These are phyloP conservation scores for Trichophyton verrucosum DNA, from an alignment of 2,329 filamentous ascomycete species.

Conservation along the genomic window DNA sequence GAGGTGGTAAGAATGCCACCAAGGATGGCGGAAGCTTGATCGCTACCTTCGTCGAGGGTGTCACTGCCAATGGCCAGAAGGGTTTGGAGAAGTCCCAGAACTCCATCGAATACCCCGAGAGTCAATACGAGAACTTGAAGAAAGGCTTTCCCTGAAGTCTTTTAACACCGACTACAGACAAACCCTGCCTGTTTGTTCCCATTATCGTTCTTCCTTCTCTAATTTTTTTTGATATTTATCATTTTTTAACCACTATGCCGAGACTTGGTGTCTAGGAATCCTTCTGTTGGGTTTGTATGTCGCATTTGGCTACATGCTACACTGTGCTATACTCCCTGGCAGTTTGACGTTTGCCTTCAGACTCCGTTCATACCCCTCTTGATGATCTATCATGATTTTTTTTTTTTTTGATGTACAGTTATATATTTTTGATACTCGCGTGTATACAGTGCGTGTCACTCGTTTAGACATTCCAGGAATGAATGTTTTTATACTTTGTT, in stretches of 20 bases:
- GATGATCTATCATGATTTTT: neutral
- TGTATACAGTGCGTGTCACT: neutral
- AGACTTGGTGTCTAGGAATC: neutral
- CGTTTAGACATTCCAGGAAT: neutral
- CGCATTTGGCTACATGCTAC: neutral
- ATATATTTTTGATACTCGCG: neutral
- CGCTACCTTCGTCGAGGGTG: slow-evolving; percentile 35
- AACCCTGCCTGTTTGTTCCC: neutral
- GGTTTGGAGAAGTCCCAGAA: slow-evolving; percentile 27
- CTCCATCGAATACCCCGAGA: slow-evolving; percentile 28
- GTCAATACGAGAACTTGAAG: slow-evolving; percentile 30
- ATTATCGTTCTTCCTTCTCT: neutral
- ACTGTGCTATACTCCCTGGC: neutral
- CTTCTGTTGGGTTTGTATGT: neutral
- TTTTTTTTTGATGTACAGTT: neutral
- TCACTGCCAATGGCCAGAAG: slow-evolving; percentile 19
- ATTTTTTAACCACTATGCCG: neutral
- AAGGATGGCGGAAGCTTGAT: slow-evolving; percentile 51
- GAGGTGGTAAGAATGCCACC: slow-evolving; percentile 35
- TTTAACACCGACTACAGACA: neutral
- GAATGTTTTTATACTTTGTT: neutral
- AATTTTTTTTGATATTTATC: neutral
- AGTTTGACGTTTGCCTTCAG: neutral
- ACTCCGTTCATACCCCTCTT: neutral
- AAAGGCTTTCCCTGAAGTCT: slow-evolving; percentile 16